phyloP scores from a whole-genome alignment of 148 eudicot species.

The Rhododendron simsii region DNA sequence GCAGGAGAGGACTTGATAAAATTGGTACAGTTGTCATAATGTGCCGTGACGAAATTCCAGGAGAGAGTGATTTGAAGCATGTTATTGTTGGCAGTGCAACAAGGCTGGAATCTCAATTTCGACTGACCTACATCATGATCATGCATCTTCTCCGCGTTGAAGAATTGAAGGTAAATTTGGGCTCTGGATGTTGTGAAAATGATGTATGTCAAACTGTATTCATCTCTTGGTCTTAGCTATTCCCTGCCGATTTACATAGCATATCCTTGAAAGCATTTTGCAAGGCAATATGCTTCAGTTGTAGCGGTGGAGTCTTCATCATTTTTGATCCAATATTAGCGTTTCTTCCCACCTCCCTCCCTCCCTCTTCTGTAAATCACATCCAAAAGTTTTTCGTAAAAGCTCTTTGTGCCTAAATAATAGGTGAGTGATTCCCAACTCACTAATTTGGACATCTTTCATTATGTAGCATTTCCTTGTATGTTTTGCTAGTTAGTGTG shows the following conservation, averaged over 20 bases:
- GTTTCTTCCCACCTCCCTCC: neutral
- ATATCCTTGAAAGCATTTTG: neutral
- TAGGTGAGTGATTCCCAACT: neutral
- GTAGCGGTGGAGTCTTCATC: neutral
- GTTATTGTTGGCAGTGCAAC: conserved; percentile 89
- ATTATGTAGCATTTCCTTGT: neutral
- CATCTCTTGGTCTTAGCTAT: neutral
- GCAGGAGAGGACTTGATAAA: conserved; percentile 97
- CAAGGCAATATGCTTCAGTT: neutral
- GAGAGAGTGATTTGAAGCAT: conserved; percentile 66
- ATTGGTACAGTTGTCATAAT: conserved; percentile 89
- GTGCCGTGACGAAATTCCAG: conserved; percentile 95
- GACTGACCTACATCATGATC: conserved; percentile 95
- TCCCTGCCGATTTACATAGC: neutral
- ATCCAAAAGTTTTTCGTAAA: neutral
- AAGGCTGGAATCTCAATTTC: conserved; percentile 96
- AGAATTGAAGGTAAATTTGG: conserved; percentile 71
- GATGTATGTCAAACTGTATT: neutral
- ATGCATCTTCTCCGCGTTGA: conserved; percentile 97
- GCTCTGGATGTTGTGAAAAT: neutral
- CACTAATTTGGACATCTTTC: neutral
- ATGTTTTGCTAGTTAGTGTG: neutral
- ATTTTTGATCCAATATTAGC: neutral
- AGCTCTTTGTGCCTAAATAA: neutral
- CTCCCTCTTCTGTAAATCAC: neutral